Evolutionary conservation across 805 yeast genomes (phyloP).

Genomic region (Blastobotrys mokoenaii): DNA sequence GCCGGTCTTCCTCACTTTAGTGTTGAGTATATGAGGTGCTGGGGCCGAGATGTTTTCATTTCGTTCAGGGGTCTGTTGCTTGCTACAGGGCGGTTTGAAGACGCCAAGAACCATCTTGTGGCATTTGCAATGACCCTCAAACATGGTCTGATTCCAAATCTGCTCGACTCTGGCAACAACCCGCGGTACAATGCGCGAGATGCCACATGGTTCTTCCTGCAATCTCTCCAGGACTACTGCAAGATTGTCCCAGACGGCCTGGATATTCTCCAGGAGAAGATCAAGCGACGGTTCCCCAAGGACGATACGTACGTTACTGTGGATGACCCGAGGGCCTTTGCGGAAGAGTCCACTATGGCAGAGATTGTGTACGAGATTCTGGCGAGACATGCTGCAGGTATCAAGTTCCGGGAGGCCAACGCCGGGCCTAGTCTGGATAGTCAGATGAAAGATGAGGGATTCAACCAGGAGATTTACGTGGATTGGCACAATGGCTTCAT

Average conservation of each 20-base stretch:
- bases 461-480: slow-evolving; percentile 68
- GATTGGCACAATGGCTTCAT: slow-evolving; percentile 88
- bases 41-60: slow-evolving; percentile 97
- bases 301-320: slow-evolving; percentile 70
- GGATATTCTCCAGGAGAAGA: slow-evolving; percentile 57
- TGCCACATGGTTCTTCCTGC: slow-evolving; percentile 92
- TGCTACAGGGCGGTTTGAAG: slow-evolving; percentile 68
- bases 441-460: slow-evolving; percentile 90
- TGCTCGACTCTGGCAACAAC: slow-evolving; percentile 84
- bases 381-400: slow-evolving; percentile 82
- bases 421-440: slow-evolving; percentile 85
- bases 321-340: slow-evolving; percentile 69
- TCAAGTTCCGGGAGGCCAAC: slow-evolving; percentile 85
- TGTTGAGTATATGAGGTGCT: slow-evolving; percentile 86
- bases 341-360: slow-evolving; percentile 56
- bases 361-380: slow-evolving; percentile 79
- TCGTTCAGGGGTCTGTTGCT: slow-evolving; percentile 74
- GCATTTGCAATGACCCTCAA: slow-evolving; percentile 86
- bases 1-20: slow-evolving; percentile 97
- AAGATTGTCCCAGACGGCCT: slow-evolving; percentile 59
- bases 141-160: slow-evolving; percentile 91
- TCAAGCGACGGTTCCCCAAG: slow-evolving; percentile 77
- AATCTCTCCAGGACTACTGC: slow-evolving; percentile 80
- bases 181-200: slow-evolving; percentile 96
- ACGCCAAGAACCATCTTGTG: slow-evolving; percentile 72